Conservation (phyloP, 1,284 basidiomycete species). For the Microbotryum lychnidis-dioicae region DNA sequence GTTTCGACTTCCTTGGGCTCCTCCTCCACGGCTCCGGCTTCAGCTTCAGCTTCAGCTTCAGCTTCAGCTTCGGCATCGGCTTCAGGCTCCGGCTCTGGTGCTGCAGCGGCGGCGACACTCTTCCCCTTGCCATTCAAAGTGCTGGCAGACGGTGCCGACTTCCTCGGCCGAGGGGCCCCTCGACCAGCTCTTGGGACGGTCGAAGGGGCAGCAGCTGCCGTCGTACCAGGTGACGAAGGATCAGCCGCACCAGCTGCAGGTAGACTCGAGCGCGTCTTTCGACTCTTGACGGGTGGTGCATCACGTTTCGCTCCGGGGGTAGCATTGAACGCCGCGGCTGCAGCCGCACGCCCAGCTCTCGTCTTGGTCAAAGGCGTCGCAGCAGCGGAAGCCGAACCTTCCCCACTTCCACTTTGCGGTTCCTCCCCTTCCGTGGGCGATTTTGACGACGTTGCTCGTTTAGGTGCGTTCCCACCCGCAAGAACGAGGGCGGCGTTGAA, state of each 20-base stretch:
- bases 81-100: background rate
- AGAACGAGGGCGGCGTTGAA: too few relatives aligned
- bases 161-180: background rate
- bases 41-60: background rate
- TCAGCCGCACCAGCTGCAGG: background rate
- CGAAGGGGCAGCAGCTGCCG: too few relatives aligned
- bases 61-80: background rate
- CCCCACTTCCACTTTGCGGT: background rate
- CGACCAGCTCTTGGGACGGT: too few relatives aligned
- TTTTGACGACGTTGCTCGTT: too few relatives aligned
- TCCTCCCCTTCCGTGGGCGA: background rate
- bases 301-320: too few relatives aligned
- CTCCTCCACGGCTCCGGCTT: background rate
- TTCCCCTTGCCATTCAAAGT: background rate
- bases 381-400: background rate
- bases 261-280: background rate
- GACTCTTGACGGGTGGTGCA: background rate
- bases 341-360: background rate
- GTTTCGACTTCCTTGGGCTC: background rate
- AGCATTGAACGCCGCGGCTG: too few relatives aligned
- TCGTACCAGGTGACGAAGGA: background rate
- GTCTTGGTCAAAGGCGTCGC: background rate
- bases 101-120: background rate
- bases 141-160: background rate
- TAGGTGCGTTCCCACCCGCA: too few relatives aligned